These are phyloP conservation scores for Sclerotinia spermophila DNA, from an alignment of 2,329 filamentous ascomycete genomes.

Conservation along the genomic window DNA sequence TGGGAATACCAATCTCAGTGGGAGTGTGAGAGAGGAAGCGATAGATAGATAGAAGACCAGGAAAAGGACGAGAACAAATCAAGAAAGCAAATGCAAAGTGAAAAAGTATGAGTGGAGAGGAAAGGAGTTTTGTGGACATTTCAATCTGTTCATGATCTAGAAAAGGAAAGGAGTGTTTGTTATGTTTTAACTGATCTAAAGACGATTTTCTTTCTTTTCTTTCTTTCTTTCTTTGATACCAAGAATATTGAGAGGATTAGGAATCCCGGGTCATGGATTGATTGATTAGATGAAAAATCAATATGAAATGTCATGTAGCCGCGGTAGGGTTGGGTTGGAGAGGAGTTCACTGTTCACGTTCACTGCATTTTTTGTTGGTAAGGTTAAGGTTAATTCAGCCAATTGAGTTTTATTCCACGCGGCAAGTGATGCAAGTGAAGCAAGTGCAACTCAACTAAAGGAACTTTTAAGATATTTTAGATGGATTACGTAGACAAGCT, in stretches of 20 bases:
- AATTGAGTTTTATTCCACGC: not conserved
- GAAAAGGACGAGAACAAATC: not conserved
- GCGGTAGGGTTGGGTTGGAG: not conserved
- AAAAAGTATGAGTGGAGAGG: not conserved
- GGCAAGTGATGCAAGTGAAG: not conserved
- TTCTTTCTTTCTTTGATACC: not conserved
- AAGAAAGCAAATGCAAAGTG: not conserved
- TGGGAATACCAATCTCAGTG: not conserved
- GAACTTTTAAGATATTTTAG: not conserved
- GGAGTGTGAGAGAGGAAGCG: not conserved
- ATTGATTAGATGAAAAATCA: not conserved
- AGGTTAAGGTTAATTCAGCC: not conserved
- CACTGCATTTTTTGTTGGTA: not conserved
- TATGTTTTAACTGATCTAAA: not conserved
- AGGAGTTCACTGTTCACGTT: too few species aligned
- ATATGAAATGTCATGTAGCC: not conserved
- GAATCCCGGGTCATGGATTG: not conserved
- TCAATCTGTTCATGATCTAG: not conserved
- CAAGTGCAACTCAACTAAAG: too few species aligned
- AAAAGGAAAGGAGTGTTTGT: not conserved
- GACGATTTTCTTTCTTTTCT: not conserved
- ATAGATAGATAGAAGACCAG: not conserved
- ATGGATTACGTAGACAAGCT: not conserved
- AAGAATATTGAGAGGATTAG: not conserved
- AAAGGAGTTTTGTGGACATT: conserved; percentile 3